Base-by-base conservation (phyloP, 1,139 yeast species). In the Suhomyces maxii region DNA sequence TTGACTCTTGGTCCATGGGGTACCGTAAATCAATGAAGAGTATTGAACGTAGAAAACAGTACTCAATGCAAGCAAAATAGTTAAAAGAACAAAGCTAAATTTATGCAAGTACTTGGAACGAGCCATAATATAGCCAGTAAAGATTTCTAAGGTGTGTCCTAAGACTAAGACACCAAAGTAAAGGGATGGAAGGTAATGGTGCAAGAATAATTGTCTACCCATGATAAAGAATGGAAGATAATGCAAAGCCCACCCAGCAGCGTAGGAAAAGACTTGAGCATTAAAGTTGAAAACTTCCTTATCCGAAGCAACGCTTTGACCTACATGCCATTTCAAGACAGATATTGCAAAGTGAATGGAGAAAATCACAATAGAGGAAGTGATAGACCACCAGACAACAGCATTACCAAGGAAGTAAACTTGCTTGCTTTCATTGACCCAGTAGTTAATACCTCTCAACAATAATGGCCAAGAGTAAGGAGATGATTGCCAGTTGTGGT, bases 141-240 rank as follows among this genome's bases (percentile, higher is more conserved):
- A 52, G 46, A 89, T 73, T 61, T 93, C 97, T 56, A 90, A 78
- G 49, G 81, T 75, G 63, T 90, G 97, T 26, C 95, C 93, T 50
- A 93, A 71, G 0, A 91, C 90, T 55, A 93, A 76, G 46, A 91
- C 77, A 39, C 93, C 95, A 67, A 93, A 91, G 71, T 90, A 93
- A 43, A 88, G 82, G 4, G 97, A 86, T 46, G 96, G 97, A 55
- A 93, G 73, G 65, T 93, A 91, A 67, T 91, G 98, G 65, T 91
- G 97, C 59, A 93, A 74, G 73, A 91, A 91, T 67, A 93, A 72
- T 70, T 90, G 98, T 68, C 98, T 85, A 28, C 86, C 93, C 98
- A 91, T 91, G 52, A 93, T 73, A 74, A 82, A 91, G 48, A 93
- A 91, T 51, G 99, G 99, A 57, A 79, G 70, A 63, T 84, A 88